Conservation (phyloP, 176 grass and related monocot genomes). For the Eremochloa ophiuroides region DNA sequence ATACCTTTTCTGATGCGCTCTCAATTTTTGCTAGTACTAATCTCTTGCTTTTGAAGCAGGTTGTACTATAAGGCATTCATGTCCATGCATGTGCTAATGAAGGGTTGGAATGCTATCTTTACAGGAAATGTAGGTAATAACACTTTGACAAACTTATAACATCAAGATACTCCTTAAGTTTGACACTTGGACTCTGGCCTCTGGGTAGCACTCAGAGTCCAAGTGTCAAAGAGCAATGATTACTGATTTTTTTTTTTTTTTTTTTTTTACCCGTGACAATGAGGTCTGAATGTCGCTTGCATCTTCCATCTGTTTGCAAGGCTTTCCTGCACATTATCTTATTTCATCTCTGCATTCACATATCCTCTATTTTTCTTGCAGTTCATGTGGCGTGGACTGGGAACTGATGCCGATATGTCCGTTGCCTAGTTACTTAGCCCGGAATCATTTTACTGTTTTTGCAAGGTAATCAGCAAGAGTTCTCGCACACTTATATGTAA, state of each 20-base stretch:
- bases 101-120: background rate
- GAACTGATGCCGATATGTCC: background rate
- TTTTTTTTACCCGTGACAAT: too few species aligned
- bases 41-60: background rate
- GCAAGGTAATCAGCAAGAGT: background rate
- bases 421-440: background rate
- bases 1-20: background rate
- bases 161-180: background rate
- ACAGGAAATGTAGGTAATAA: conserved; percentile 15
- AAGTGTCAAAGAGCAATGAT: too few species aligned
- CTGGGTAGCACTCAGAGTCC: too few species aligned
- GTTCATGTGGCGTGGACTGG: conserved; percentile 27
- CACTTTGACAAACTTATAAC: background rate
- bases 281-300: background rate
- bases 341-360: background rate
- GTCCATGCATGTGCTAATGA: background rate
- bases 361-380: background rate
- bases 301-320: conserved; percentile 3
- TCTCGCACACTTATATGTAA: background rate
- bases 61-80: background rate
- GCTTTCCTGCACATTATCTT: background rate
- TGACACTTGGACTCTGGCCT: background rate
- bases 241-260: too few species aligned
- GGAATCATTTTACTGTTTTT: background rate
- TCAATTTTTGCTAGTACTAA: background rate